phyloP scores from a whole-genome alignment of 352 stramenopile species.

The Phytophthora citrophthora region DNA sequence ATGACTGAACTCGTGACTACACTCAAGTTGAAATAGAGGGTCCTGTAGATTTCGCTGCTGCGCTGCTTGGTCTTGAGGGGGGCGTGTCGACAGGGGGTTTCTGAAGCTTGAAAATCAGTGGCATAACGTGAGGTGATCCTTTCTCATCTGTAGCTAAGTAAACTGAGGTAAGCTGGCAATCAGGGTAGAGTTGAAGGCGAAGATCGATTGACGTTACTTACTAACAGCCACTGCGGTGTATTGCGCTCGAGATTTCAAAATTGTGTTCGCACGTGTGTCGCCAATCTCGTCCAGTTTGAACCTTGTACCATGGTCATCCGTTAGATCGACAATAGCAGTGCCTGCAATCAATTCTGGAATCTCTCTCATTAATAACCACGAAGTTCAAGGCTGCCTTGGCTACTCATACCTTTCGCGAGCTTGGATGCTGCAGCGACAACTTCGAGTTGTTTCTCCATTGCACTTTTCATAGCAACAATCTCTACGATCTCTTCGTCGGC shows the following conservation, averaged over 20 bases:
- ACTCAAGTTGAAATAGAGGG: conserved; percentile 7
- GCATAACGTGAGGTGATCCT: conserved; percentile 41
- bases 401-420: conserved; percentile 52
- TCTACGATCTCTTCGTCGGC: conserved; percentile 35
- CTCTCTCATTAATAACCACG: background rate
- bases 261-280: conserved; percentile 41
- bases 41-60: conserved; percentile 18
- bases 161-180: background rate
- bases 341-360: conserved; percentile 51
- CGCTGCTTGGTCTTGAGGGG: conserved; percentile 17
- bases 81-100: conserved; percentile 9
- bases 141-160: conserved; percentile 39
- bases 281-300: conserved; percentile 60
- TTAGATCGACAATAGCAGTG: conserved; percentile 54
- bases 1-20: too few species aligned
- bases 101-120: conserved; percentile 46
- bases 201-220: conserved; percentile 32
- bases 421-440: conserved; percentile 52
- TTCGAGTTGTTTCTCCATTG: conserved; percentile 57
- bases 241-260: conserved; percentile 50
- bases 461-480: conserved; percentile 41
- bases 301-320: conserved; percentile 45
- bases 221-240: conserved; percentile 61
- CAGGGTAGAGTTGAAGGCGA: background rate
- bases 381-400: background rate